Conservation (phyloP, 2,329 filamentous ascomycete genomes). For the Xylaria multiplex region DNA sequence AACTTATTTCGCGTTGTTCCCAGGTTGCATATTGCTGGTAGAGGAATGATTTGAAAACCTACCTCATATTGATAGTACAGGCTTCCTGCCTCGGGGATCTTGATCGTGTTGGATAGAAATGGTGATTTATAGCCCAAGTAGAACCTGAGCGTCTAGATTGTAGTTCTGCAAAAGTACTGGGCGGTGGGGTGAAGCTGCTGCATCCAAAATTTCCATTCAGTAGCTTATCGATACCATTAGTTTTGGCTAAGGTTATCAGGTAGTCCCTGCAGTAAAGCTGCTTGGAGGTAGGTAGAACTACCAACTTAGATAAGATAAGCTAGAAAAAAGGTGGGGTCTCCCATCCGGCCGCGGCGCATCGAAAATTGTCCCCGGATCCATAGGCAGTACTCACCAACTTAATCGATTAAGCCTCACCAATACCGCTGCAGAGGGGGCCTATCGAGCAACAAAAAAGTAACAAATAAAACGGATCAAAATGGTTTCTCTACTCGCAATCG, state of each 20-base stretch:
- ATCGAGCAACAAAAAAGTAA: not conserved
- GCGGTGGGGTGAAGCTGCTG: slow-evolving; percentile 30
- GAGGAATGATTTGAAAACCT: slow-evolving; percentile 34
- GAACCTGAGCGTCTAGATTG: slow-evolving; percentile 16
- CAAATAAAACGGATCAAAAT: slow-evolving; percentile 52
- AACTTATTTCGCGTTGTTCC: slow-evolving; percentile 18
- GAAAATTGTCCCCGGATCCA: slow-evolving; percentile 23
- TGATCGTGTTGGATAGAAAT: slow-evolving; percentile 21
- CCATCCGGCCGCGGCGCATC: slow-evolving; percentile 12
- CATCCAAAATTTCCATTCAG: slow-evolving; percentile 34
- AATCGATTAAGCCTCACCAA: not conserved
- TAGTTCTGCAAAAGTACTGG: slow-evolving; percentile 26
- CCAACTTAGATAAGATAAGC: slow-evolving; percentile 11
- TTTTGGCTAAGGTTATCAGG: not conserved
- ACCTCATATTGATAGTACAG: slow-evolving; percentile 46
- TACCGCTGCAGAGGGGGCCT: not conserved
- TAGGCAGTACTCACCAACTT: not conserved
- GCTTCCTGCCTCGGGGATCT: slow-evolving; percentile 13
- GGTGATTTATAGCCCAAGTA: slow-evolving; percentile 16
- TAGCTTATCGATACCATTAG: slow-evolving; percentile 31
- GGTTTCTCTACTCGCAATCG: slow-evolving; percentile 64
- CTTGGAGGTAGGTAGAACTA: no score
- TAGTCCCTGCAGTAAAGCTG: slow-evolving; percentile 14
- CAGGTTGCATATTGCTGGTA: not conserved
- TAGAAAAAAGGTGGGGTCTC: slow-evolving; percentile 7